These are phyloP conservation scores for Apiospora pterosperma DNA, from an alignment of 2,329 filamentous ascomycete species.

Conservation along the genomic window DNA sequence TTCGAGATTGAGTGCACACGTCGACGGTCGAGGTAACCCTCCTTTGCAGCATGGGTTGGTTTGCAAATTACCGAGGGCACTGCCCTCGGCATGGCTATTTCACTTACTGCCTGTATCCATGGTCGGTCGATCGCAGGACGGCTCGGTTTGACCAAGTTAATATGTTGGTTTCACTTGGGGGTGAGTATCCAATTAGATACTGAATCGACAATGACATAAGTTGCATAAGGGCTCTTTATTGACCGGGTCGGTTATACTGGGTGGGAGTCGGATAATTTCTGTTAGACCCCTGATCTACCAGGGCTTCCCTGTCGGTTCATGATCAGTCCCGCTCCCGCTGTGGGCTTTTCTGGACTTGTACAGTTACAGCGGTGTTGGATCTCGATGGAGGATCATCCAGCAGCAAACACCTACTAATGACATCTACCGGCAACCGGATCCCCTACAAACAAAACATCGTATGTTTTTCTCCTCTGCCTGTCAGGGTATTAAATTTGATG, in stretches of 20 bases:
- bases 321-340: slow-evolving; percentile 4
- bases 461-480: background rate
- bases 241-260: background rate
- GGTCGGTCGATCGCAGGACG: background rate
- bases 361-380: slow-evolving; percentile 1
- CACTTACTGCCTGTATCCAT: background rate
- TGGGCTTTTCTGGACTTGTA: background rate
- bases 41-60: background rate
- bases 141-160: background rate
- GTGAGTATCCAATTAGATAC: background rate
- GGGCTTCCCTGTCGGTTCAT: background rate
- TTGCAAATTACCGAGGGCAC: background rate
- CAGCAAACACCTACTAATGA: background rate
- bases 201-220: background rate
- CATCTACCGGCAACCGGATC: background rate
- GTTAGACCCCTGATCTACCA: background rate
- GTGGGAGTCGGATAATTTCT: background rate
- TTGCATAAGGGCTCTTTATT: slow-evolving; percentile 1
- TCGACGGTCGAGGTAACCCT: background rate
- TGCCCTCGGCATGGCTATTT: background rate
- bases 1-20: background rate
- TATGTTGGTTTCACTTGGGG: background rate
- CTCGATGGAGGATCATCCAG: background rate
- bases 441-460: background rate
- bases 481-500: background rate